Evolutionary conservation across 2,329 filamentous ascomycete genomes (phyloP).

Genomic region (Curvularia spicifera): DNA sequence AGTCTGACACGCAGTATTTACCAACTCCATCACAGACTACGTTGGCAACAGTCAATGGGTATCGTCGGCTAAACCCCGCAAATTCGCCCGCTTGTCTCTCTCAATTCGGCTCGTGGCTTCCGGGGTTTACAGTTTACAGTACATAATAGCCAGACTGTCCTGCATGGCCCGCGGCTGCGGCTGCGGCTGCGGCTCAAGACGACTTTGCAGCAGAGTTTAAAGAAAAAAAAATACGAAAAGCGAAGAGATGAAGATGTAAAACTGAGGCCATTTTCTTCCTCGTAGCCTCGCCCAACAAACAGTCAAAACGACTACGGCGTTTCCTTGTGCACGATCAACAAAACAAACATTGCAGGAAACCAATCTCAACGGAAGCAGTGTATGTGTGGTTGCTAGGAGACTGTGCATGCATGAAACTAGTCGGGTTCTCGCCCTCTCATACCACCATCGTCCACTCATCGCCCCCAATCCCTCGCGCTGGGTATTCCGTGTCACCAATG

Average conservation of each 20-base stretch:
- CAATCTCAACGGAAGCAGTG: too few relatives aligned
- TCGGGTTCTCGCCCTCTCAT: neutral
- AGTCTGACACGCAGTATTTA: neutral
- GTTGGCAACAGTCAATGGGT: neutral
- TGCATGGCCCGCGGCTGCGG: neutral
- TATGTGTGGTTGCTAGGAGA: too few relatives aligned
- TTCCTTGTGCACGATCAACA: neutral
- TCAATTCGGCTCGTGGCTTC: neutral
- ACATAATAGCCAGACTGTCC: constrained; percentile 12
- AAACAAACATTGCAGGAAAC: neutral
- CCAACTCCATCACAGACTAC: neutral
- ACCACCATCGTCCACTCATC: neutral
- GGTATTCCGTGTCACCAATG: too few relatives aligned
- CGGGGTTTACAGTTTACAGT: constrained; percentile 15
- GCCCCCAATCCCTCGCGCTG: neutral
- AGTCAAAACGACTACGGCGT: neutral
- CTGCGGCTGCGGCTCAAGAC: neutral
- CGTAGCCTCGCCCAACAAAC: neutral
- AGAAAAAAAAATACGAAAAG: neutral
- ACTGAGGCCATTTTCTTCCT: too few relatives aligned
- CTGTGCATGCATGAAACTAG: neutral
- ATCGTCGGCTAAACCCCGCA: constrained; percentile 6
- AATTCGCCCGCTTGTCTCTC: neutral
- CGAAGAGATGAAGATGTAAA: neutral
- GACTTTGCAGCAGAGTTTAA: neutral